Conservation (phyloP, 2,329 filamentous ascomycete genomes). For the Didymellaceae sp. region DNA sequence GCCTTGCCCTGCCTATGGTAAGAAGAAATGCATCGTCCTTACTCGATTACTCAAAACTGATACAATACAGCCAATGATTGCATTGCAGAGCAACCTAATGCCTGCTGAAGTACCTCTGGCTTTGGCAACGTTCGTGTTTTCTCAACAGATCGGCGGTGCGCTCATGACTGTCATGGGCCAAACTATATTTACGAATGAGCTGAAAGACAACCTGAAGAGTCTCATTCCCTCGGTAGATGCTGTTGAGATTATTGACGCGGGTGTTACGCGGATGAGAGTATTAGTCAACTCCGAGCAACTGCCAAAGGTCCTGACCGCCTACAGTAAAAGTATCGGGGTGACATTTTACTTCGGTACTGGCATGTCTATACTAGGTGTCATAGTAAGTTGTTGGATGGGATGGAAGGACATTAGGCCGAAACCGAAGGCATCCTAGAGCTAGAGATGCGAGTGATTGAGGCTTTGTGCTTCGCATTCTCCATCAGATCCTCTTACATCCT, state of each 20-base stretch:
- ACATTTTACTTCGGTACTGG: conserved; percentile 53
- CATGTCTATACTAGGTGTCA: neutral
- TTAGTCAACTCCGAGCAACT: neutral
- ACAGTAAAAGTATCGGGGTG: conserved; percentile 48
- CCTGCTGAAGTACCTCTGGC: conserved; percentile 1
- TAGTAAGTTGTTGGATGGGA: conserved; percentile 13
- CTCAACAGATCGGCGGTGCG: conserved; percentile 3
- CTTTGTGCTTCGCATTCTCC: too few relatives aligned
- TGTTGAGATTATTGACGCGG: neutral
- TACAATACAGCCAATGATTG: conserved; percentile 4
- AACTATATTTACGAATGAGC: conserved; percentile 6
- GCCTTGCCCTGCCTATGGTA: conserved; percentile 60
- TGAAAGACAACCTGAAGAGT: neutral
- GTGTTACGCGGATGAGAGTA: conserved; percentile 1
- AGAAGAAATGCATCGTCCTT: conserved; percentile 62
- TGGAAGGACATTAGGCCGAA: conserved; percentile 16
- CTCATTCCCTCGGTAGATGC: neutral
- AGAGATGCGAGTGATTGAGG: too few relatives aligned
- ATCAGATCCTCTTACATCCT: too few relatives aligned
- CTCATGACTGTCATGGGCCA: conserved; percentile 6
- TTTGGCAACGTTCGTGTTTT: conserved; percentile 7
- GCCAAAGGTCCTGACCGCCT: conserved; percentile 45
- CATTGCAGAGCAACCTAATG: neutral
- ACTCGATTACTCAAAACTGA: neutral
- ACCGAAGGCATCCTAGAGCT: neutral